Evolutionary conservation across 2,329 filamentous ascomycete species (phyloP).

Genomic region (Fusarium vanettenii): DNA sequence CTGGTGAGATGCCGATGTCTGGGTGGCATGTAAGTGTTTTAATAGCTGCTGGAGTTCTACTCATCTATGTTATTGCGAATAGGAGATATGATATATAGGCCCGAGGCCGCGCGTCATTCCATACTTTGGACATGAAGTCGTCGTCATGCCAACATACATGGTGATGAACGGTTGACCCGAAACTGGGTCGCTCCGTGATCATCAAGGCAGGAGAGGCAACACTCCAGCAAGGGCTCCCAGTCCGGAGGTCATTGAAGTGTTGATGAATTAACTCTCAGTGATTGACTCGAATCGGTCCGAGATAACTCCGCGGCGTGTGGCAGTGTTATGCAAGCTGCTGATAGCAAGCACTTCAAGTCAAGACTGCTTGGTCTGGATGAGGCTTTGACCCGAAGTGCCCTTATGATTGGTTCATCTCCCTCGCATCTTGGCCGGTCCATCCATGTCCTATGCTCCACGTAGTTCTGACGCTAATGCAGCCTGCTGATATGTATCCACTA

Average conservation of each 20-base stretch:
- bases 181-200: not conserved
- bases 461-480: slow-evolving; percentile 21
- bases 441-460: not conserved
- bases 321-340: not conserved
- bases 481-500: slow-evolving; percentile 17
- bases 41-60: not conserved
- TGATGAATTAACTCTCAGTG: not conserved
- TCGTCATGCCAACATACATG: not conserved
- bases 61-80: not conserved
- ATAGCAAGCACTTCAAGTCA: not conserved
- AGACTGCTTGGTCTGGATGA: not conserved
- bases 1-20: not conserved
- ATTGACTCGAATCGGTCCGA: not conserved
- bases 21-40: not conserved
- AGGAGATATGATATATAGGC: not conserved
- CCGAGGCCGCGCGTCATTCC: not conserved
- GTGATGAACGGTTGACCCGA: not conserved
- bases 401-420: not conserved
- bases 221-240: not conserved
- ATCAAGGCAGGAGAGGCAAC: not conserved
- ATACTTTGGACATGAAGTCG: not conserved
- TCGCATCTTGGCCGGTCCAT: not conserved
- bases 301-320: not conserved
- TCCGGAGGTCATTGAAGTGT: not conserved
- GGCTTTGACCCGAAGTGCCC: too few relatives aligned